Evolutionary conservation across 208 protist genomes (phyloP).

Genomic region (Trypanosomatidae sp.): DNA sequence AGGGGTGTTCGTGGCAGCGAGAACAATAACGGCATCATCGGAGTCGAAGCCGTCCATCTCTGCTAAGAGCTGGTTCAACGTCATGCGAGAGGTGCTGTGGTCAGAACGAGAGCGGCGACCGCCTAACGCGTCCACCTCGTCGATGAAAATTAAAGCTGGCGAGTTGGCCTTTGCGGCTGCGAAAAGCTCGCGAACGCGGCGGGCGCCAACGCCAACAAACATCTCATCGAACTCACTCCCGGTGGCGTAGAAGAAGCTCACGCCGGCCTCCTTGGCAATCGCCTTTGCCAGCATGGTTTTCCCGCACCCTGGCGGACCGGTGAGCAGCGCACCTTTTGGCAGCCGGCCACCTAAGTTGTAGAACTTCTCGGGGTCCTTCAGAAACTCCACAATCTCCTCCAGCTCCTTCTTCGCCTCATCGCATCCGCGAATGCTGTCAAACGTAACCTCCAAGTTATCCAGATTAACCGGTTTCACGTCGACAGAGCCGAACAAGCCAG

Average conservation of each 20-base stretch:
- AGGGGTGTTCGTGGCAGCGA: slow-evolving; percentile 98
- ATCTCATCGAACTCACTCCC: slow-evolving; percentile 98
- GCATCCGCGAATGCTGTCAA: slow-evolving; percentile 86
- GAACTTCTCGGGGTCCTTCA: slow-evolving; percentile 95
- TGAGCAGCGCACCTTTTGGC: slow-evolving; percentile 96
- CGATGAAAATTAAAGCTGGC: slow-evolving; percentile 98
- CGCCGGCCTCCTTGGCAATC: slow-evolving; percentile 93
- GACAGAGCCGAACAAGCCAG: slow-evolving; percentile 41
- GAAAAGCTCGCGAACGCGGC: slow-evolving; percentile 95
- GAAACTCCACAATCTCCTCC: slow-evolving; percentile 93
- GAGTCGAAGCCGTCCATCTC: slow-evolving; percentile 97
- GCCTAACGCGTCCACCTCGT: slow-evolving; percentile 98
- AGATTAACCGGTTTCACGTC: slow-evolving; percentile 83
- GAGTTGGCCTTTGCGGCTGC: slow-evolving; percentile 90
- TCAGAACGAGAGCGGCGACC: slow-evolving; percentile 69
- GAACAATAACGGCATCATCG: slow-evolving; percentile 94
- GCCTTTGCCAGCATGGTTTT: slow-evolving; percentile 95
- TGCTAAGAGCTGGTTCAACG: slow-evolving; percentile 97
- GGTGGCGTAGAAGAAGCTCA: slow-evolving; percentile 96
- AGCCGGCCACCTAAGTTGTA: slow-evolving; percentile 93
- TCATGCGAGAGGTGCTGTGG: slow-evolving; percentile 87
- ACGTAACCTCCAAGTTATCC: slow-evolving; percentile 77
- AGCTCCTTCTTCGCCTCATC: slow-evolving; percentile 93
- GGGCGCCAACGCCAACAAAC: slow-evolving; percentile 97
- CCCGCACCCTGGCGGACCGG: slow-evolving; percentile 97